Conservation (phyloP, 2,329 filamentous ascomycete genomes). For the Fusarium marasasianum region DNA sequence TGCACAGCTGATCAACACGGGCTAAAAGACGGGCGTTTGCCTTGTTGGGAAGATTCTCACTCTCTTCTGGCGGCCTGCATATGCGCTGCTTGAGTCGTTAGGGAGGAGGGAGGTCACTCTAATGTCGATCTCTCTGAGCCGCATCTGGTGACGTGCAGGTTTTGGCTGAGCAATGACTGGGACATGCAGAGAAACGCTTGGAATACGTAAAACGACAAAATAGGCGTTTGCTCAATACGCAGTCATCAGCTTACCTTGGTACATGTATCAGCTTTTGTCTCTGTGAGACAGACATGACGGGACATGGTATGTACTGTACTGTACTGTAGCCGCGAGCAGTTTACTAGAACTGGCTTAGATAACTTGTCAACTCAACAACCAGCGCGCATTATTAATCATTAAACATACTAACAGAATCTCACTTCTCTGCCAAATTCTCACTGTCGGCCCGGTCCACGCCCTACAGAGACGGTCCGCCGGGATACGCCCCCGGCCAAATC, state of each 20-base stretch:
- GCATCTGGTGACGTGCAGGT: constrained; percentile 19
- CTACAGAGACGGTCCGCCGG: constrained; percentile 3
- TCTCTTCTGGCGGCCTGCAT: constrained; percentile 29
- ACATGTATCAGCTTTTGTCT: background rate
- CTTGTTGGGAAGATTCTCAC: background rate
- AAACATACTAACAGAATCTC: background rate
- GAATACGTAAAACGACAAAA: background rate
- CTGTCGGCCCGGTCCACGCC: background rate
- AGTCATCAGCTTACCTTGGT: background rate
- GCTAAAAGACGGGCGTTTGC: background rate
- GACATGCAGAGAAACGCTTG: background rate
- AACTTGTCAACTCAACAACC: background rate
- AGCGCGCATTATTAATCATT: background rate
- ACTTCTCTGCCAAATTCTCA: background rate
- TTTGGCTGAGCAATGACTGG: background rate
- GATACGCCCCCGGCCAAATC: background rate
- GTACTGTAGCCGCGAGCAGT: background rate
- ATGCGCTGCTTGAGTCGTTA: constrained; percentile 1
- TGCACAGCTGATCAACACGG: constrained; percentile 17
- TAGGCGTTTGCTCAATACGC: background rate
- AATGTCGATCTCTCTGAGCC: constrained; percentile 26
- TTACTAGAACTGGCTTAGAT: background rate
- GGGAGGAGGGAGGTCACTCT: background rate
- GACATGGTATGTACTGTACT: background rate
- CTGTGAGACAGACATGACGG: background rate